Conservation (phyloP, 495 filamentous ascomycete species). For the Hypoxylon lienhwacheense region DNA sequence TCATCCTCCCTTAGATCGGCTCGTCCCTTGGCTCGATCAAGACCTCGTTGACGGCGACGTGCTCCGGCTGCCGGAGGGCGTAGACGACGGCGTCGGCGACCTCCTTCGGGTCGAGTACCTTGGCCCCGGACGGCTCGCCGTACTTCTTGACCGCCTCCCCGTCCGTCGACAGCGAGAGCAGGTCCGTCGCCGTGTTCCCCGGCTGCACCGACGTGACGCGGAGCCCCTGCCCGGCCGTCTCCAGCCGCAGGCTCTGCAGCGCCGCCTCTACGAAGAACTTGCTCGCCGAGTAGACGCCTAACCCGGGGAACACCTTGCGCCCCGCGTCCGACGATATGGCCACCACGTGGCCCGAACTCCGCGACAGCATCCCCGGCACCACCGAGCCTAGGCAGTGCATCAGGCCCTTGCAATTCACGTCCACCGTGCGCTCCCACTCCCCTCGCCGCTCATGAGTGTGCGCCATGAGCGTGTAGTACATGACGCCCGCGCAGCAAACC, state of each 20-base stretch:
- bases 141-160: conserved; percentile 69
- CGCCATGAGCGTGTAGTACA: conserved; percentile 77
- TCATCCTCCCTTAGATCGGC: conserved; percentile 54
- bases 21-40: conserved; percentile 72
- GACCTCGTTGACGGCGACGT: conserved; percentile 72
- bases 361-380: conserved; percentile 63
- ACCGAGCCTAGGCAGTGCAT: conserved; percentile 62
- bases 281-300: conserved; percentile 71
- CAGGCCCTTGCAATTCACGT: conserved; percentile 73
- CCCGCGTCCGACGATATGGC: conserved; percentile 72
- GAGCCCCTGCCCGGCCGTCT: conserved; percentile 66
- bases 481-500: conserved; percentile 69
- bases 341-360: conserved; percentile 61
- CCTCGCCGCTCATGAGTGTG: conserved; percentile 63
- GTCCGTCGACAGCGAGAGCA: conserved; percentile 67
- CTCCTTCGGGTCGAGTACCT: conserved; percentile 64
- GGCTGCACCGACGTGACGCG: conserved; percentile 68
- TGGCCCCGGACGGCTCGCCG: conserved; percentile 65
- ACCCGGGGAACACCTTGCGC: conserved; percentile 69
- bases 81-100: conserved; percentile 66
- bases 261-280: conserved; percentile 77
- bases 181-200: conserved; percentile 64
- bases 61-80: conserved; percentile 62
- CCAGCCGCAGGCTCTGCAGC: conserved; percentile 64
- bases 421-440: conserved; percentile 70